Percentiles rank a stretch among this genome's conserved stretches.
These are phyloP conservation scores for Pleurostoma richardsiae DNA, from an alignment of 2,329 filamentous ascomycete genomes.

Conservation along the genomic window DNA sequence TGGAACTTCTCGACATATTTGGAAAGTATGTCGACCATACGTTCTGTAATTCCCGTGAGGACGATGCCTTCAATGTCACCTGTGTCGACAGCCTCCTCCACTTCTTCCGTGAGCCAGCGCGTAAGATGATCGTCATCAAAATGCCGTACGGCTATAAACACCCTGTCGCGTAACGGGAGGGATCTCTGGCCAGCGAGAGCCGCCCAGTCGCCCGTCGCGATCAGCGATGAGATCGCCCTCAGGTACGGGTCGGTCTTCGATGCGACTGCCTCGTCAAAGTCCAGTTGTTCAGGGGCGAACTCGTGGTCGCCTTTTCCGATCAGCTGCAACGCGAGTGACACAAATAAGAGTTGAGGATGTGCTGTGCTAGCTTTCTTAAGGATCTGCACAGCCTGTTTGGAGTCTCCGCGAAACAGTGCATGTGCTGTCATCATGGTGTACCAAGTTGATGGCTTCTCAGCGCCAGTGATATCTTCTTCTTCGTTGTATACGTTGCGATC, in stretches of 20 bases:
- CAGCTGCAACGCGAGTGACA: conserved; percentile 61
- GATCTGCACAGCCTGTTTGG: conserved; percentile 62
- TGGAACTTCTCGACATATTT: conserved; percentile 70
- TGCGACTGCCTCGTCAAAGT: conserved; percentile 54
- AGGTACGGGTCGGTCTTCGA: conserved; percentile 72
- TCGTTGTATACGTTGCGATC: conserved; percentile 36
- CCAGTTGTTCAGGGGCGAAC: conserved; percentile 42
- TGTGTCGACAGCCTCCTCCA: conserved; percentile 52
- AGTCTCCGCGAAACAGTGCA: conserved; percentile 69
- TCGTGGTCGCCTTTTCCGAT: conserved; percentile 45
- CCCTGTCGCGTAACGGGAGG: conserved; percentile 68
- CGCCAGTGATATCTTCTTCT: conserved; percentile 34
- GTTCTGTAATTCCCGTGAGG: conserved; percentile 70
- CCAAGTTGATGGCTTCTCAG: conserved; percentile 45
- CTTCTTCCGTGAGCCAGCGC: conserved; percentile 63
- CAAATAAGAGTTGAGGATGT: conserved; percentile 62
- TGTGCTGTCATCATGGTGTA: conserved; percentile 73
- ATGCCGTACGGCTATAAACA: conserved; percentile 66
- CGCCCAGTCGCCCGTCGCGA: conserved; percentile 72
- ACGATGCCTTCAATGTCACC: conserved; percentile 76
- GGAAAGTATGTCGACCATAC: conserved; percentile 69
- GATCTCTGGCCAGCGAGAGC: conserved; percentile 68
- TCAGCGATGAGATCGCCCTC: conserved; percentile 72
- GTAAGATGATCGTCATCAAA: conserved; percentile 58
- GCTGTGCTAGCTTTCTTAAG: conserved; percentile 62